Percentiles rank a stretch among this genome's conserved stretches.
phyloP scores from a whole-genome alignment of 495 filamentous ascomycete species.

The Penicillium chermesinum region DNA sequence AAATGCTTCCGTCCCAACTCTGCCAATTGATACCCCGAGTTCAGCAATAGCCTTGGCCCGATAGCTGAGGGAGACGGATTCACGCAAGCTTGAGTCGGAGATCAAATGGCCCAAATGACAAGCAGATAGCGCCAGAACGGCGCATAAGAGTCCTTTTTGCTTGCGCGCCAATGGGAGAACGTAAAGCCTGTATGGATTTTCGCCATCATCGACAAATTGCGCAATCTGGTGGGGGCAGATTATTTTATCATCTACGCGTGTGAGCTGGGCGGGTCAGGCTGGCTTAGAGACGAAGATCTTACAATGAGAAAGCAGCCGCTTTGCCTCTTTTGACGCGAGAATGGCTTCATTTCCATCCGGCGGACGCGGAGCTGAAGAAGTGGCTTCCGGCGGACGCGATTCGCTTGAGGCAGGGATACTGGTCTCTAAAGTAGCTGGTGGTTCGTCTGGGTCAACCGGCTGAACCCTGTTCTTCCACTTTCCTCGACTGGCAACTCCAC shows the following conservation, averaged over 20 bases:
- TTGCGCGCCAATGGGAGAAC: constrained; percentile 33
- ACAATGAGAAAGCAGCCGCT: constrained; percentile 26
- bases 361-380: background rate
- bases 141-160: constrained; percentile 31
- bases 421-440: background rate
- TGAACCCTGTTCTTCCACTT: constrained; percentile 29
- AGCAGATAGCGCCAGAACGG: constrained; percentile 32
- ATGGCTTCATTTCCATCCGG: constrained; percentile 1
- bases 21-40: constrained; percentile 24
- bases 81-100: constrained; percentile 20
- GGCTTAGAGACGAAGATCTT: background rate
- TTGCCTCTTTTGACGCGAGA: constrained; percentile 3
- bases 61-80: constrained; percentile 30
- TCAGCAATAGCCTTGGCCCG: constrained; percentile 33
- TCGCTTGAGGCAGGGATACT: background rate
- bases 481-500: constrained; percentile 33
- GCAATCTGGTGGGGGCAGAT: constrained; percentile 40
- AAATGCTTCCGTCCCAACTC: constrained; percentile 23
- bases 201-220: constrained; percentile 12
- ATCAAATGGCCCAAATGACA: constrained; percentile 30
- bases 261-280: background rate
- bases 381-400: background rate
- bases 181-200: constrained; percentile 36
- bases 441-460: background rate
- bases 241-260: constrained; percentile 23